These are phyloP conservation scores for Olyra latifolia DNA, from an alignment of 176 grass and related monocot genomes.

Conservation along the genomic window DNA sequence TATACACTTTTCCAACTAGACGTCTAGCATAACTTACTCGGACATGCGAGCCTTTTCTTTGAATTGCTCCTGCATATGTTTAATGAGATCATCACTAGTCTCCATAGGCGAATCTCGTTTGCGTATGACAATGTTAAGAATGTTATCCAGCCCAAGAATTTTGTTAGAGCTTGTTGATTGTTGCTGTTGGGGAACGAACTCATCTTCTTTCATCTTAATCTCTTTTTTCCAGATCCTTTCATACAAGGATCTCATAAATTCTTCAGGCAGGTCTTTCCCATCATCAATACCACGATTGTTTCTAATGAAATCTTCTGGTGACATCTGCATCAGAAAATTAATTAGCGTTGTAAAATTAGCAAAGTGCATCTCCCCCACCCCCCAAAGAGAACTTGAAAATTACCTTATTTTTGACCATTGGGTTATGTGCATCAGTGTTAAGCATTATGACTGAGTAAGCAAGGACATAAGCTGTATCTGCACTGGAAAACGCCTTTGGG, in stretches of 20 bases:
- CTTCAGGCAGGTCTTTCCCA: slow-evolving; percentile 94
- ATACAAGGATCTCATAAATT: slow-evolving; percentile 98
- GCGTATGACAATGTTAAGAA: slow-evolving; percentile 95
- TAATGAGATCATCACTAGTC: slow-evolving; percentile 93
- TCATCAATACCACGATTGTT: slow-evolving; percentile 97
- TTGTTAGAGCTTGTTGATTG: slow-evolving; percentile 83
- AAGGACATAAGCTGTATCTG: slow-evolving; percentile 98
- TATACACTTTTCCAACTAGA: slow-evolving; percentile 19
- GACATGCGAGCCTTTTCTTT: slow-evolving; percentile 99
- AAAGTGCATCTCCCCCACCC: neutral
- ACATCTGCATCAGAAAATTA: slow-evolving; percentile 75
- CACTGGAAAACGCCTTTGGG: slow-evolving; percentile 89
- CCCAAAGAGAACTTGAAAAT: slow-evolving; percentile 33
- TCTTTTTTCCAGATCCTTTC: slow-evolving; percentile 92
- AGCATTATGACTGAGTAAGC: slow-evolving; percentile 99
- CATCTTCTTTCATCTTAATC: slow-evolving; percentile 99
- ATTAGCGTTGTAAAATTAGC: slow-evolving; percentile 14
- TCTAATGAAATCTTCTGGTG: slow-evolving; percentile 95
- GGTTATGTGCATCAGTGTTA: slow-evolving; percentile 96
- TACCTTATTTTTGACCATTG: slow-evolving; percentile 99
- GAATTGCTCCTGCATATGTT: slow-evolving; percentile 98
- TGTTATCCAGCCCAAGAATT: slow-evolving; percentile 97
- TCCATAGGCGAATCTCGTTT: slow-evolving; percentile 84
- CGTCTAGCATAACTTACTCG: slow-evolving; percentile 64
- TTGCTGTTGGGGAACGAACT: slow-evolving; percentile 82